Conservation (phyloP, 495 filamentous ascomycete species). For the Thermothielavioides terrestris region DNA sequence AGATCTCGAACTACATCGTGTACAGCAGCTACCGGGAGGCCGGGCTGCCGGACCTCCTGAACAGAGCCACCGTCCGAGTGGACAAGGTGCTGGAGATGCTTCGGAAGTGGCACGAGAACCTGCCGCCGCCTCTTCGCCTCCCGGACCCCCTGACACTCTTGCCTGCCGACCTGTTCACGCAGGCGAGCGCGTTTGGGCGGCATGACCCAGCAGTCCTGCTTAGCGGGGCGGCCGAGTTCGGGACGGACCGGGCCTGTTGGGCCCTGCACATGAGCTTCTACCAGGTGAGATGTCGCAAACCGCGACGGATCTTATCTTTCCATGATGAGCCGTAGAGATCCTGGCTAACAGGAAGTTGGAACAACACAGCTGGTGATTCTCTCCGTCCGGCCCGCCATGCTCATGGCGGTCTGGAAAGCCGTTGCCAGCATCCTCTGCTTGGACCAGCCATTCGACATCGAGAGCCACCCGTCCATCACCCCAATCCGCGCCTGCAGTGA, state of each 20-base stretch:
- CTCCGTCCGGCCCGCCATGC: conserved; percentile 31
- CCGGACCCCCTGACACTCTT: conserved; percentile 7
- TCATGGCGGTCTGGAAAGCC: conserved; percentile 30
- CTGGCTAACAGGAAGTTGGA: background rate
- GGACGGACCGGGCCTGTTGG: conserved; percentile 23
- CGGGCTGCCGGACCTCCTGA: background rate
- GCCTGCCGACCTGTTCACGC: conserved; percentile 2
- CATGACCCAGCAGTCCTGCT: conserved; percentile 8
- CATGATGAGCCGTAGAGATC: background rate
- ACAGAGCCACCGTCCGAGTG: conserved; percentile 8
- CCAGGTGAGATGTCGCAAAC: conserved; percentile 18
- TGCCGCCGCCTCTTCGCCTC: conserved; percentile 5
- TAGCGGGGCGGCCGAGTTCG: conserved; percentile 3
- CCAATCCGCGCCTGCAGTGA: conserved; percentile 24
- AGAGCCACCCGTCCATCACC: conserved; percentile 11
- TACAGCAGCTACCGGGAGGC: conserved; percentile 27
- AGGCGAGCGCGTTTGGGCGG: background rate
- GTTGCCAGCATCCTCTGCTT: conserved; percentile 19
- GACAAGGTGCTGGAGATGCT: conserved; percentile 20
- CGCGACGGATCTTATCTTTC: too few relatives aligned
- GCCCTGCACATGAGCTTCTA: conserved; percentile 38
- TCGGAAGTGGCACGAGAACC: conserved; percentile 16
- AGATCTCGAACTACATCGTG: conserved; percentile 31
- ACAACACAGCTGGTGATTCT: conserved; percentile 32
- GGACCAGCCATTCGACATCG: conserved; percentile 10